phyloP scores from a whole-genome alignment of 441 rosid species.

The Jatropha multifida region DNA sequence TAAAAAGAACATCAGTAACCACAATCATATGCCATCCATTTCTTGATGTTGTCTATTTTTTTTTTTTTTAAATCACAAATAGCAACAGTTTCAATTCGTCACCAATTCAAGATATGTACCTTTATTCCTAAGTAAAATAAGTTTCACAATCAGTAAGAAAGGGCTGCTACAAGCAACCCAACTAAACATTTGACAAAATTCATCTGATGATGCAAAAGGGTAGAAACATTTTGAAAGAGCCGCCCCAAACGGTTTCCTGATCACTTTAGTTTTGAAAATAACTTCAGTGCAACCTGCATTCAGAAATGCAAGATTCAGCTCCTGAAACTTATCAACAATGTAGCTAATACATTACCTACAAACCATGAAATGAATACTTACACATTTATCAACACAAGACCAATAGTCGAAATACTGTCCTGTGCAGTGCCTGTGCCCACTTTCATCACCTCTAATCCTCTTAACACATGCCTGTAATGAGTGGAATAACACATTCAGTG shows the following conservation, averaged over 20 bases:
- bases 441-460: slow-evolving; percentile 51
- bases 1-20: not conserved
- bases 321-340: not conserved
- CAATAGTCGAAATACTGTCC: slow-evolving; percentile 68
- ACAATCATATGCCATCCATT: not conserved
- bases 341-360: too few species aligned
- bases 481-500: not conserved
- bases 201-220: slow-evolving; percentile 9
- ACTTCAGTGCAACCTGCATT: slow-evolving; percentile 55
- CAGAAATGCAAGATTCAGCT: slow-evolving; percentile 11
- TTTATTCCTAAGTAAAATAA: slow-evolving; percentile 9
- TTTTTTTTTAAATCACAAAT: not conserved
- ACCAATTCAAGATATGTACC: slow-evolving; percentile 3
- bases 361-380: slow-evolving; percentile 26
- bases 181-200: slow-evolving; percentile 7
- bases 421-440: slow-evolving; percentile 54
- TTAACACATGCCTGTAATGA: slow-evolving; percentile 51
- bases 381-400: slow-evolving; percentile 57
- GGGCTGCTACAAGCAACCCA: not conserved
- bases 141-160: slow-evolving; percentile 4
- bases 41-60: not conserved
- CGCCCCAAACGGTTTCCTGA: not conserved
- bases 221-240: not conserved
- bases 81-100: not conserved
- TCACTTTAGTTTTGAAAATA: slow-evolving; percentile 49